phyloP scores from a whole-genome alignment of 2,329 filamentous ascomycete genomes.

The Thelonectria olida region DNA sequence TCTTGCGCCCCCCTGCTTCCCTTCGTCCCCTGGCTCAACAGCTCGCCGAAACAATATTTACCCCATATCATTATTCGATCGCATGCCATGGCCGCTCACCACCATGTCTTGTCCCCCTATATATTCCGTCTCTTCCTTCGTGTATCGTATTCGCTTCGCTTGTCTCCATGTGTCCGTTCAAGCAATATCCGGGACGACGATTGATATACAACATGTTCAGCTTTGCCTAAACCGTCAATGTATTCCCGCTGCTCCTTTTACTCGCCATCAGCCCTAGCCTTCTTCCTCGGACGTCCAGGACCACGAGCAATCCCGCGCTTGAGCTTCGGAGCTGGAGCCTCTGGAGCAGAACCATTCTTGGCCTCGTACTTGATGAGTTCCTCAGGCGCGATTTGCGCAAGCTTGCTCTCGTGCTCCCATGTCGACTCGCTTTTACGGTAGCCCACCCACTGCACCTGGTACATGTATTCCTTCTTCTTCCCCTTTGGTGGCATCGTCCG shows the following conservation, averaged over 20 bases:
- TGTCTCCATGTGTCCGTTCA: not conserved
- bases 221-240: not conserved
- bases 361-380: slow-evolving; percentile 39
- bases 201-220: not conserved
- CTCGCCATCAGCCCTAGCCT: slow-evolving; percentile 11
- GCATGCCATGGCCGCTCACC: not conserved
- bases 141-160: not conserved
- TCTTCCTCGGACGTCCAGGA: slow-evolving; percentile 39
- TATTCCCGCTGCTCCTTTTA: not conserved
- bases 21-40: not conserved
- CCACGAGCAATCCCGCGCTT: slow-evolving; percentile 36
- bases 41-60: not conserved
- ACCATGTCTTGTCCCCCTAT: not conserved
- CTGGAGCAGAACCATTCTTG: slow-evolving; percentile 25
- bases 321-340: slow-evolving; percentile 28
- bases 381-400: slow-evolving; percentile 34
- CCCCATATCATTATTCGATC: not conserved
- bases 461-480: slow-evolving; percentile 31
- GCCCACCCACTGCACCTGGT: slow-evolving; percentile 40
- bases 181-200: not conserved
- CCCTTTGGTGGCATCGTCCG: slow-evolving; percentile 25
- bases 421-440: slow-evolving; percentile 36
- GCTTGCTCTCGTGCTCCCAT: slow-evolving; percentile 35
- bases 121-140: not conserved
- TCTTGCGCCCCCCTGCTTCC: not conserved